phyloP scores from a whole-genome alignment of 1,284 basidiomycete species.

The Stereum hirsutum region DNA sequence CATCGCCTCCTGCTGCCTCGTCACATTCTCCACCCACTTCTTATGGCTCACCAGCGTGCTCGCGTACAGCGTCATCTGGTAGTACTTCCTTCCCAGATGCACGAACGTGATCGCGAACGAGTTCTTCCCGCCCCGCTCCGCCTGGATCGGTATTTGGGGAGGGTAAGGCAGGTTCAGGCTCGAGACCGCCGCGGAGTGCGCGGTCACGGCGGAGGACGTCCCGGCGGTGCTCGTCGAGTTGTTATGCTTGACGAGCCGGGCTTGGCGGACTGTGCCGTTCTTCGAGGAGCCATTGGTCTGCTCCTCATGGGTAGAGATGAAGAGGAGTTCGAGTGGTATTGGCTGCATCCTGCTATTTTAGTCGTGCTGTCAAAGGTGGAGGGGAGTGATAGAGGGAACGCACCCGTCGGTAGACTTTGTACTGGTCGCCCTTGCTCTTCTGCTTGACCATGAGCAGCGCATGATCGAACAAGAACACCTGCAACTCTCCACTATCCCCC shows the following conservation, averaged over 20 bases:
- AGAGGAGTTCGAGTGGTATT: slow-evolving; percentile 91
- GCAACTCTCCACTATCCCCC: slow-evolving; percentile 80
- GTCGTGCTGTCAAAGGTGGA: slow-evolving; percentile 7
- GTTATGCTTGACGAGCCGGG: not conserved
- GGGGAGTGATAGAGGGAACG: slow-evolving; percentile 19
- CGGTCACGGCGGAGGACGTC: not conserved
- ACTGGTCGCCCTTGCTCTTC: slow-evolving; percentile 88
- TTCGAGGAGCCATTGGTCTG: slow-evolving; percentile 9
- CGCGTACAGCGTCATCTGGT: slow-evolving; percentile 91
- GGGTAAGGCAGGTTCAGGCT: no score
- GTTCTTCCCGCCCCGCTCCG: slow-evolving; percentile 62
- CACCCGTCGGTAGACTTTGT: slow-evolving; percentile 90
- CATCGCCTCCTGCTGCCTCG: slow-evolving; percentile 82
- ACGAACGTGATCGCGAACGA: slow-evolving; percentile 91
- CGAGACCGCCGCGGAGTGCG: slow-evolving; percentile 4
- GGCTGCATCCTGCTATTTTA: slow-evolving; percentile 42
- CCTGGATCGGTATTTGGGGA: slow-evolving; percentile 24
- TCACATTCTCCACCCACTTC: slow-evolving; percentile 94
- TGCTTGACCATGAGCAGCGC: slow-evolving; percentile 94
- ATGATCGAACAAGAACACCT: slow-evolving; percentile 96
- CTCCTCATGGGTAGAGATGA: slow-evolving; percentile 80
- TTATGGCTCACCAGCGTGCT: slow-evolving; percentile 78
- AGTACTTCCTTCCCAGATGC: slow-evolving; percentile 90
- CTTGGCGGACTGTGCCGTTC: not conserved
- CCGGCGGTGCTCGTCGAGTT: not conserved